Evolutionary conservation across 164 flowering plant genomes (phyloP), one percentile per base, ranked within the genome.

Genomic region (Dillenia suffruticosa): DNA sequence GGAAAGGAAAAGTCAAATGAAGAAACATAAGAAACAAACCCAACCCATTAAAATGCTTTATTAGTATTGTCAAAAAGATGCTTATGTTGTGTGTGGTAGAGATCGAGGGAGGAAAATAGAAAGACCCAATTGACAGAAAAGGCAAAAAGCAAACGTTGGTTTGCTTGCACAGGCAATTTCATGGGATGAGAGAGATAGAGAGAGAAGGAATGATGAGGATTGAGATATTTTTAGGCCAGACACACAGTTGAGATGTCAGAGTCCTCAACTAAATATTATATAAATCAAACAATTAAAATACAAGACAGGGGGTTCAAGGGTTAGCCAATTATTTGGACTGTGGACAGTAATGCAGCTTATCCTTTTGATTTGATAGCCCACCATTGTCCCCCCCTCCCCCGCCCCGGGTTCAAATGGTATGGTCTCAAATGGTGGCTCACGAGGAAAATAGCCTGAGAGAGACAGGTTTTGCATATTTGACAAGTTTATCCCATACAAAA

Each of bases 111-210:
- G 10, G 43, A 66, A 64, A 62, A 43, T 54, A 51, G 46, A 45
- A 62, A 59, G 63, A 50, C 58, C 49, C 15, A 32, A 48, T 24
- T 47, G 68, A 69, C 65, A 56, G 69, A 61, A 32, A 32, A 32
- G 40, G 40, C 40, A 4, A 57, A 55, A 69, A 54, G 46, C 48
- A 32, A 56, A 15, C 51, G 57, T 69, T 74, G 53, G 57, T 69
- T 82, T 74, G 77, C 83, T 82, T 82, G 67, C 24, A 63, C 52
- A 68, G 76, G 43, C 73, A 72, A 74, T 63, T 67, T 79, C 68
- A 64, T 26, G 26, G 46, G 9, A 13, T 2, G 8, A 22, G 22
- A 58, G 49, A 8, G 49, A 11, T 54, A 51, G 15, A 12, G 22
- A 26, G 40, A 26, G 40, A 32, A 7, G 6, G 6, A 5, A 32